These are phyloP conservation scores for Russula olivacea DNA, from an alignment of 768 basidiomycete genomes.

Conservation along the genomic window DNA sequence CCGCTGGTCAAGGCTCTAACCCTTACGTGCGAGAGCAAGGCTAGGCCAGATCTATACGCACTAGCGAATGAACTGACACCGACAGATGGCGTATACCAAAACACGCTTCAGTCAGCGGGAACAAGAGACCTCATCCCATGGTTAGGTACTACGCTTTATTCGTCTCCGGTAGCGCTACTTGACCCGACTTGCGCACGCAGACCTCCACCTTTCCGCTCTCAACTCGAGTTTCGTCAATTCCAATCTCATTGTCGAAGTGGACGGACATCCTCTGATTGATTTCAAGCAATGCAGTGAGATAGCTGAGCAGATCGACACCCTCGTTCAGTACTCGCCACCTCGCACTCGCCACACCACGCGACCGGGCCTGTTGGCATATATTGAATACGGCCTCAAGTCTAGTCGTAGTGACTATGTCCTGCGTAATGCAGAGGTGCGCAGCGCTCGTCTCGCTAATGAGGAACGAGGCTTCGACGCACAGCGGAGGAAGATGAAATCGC, in stretches of 20 bases:
- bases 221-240: conserved; percentile 1
- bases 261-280: conserved; percentile 8
- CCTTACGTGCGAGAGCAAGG: conserved; percentile 11
- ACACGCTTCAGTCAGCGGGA: not conserved
- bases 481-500: not conserved
- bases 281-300: conserved; percentile 1
- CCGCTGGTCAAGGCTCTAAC: not conserved
- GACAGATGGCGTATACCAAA: not conserved
- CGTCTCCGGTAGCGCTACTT: not conserved
- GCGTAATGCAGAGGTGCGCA: not conserved
- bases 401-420: too few relatives aligned
- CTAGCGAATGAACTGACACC: not conserved
- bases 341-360: not conserved
- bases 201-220: conserved; percentile 4
- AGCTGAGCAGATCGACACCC: conserved; percentile 11
- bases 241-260: not conserved
- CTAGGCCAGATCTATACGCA: too few relatives aligned
- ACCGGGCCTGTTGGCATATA: conserved; percentile 2
- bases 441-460: not conserved
- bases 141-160: conserved; percentile 2
- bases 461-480: not conserved
- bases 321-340: conserved; percentile 9
- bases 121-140: conserved; percentile 11
- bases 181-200: not conserved
- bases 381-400: conserved; percentile 13